These are phyloP conservation scores for Tolypocladium endophyticum DNA, from an alignment of 2,329 filamentous ascomycete genomes.

Conservation along the genomic window DNA sequence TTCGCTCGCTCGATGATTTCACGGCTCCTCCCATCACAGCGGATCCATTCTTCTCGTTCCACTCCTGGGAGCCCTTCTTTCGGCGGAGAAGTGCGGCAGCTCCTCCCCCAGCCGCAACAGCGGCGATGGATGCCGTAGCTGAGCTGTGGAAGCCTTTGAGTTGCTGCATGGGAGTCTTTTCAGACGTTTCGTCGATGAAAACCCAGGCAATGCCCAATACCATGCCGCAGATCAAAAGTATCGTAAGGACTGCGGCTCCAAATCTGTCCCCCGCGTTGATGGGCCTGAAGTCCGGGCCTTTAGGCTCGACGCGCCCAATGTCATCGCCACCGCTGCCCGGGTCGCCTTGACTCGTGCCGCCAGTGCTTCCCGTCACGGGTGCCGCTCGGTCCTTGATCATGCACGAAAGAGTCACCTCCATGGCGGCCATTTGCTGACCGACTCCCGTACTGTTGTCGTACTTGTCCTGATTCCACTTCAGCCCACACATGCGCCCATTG, in stretches of 20 bases:
- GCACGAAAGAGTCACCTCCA: constrained; percentile 54
- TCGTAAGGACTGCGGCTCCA: constrained; percentile 56
- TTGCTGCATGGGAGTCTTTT: constrained; percentile 20
- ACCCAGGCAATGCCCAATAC: constrained; percentile 41
- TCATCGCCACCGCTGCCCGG: constrained; percentile 35
- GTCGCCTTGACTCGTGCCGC: constrained; percentile 45
- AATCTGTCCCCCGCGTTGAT: constrained; percentile 51
- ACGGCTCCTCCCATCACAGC: constrained; percentile 4
- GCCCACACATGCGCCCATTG: constrained; percentile 48
- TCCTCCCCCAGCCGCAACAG: constrained; percentile 12
- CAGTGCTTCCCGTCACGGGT: constrained; percentile 38
- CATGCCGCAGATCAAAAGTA: constrained; percentile 42
- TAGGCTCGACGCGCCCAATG: constrained; percentile 24
- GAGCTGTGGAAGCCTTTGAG: constrained; percentile 14
- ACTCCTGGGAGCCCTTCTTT: constrained; percentile 6
- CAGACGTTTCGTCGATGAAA: constrained; percentile 34
- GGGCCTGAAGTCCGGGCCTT: constrained; percentile 11
- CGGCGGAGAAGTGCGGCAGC: constrained; percentile 9
- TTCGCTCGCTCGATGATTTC: constrained; percentile 8
- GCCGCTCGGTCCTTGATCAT: constrained; percentile 35
- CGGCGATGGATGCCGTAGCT: constrained; percentile 8
- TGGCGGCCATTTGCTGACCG: constrained; percentile 60
- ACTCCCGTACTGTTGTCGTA: constrained; percentile 53
- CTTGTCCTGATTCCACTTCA: constrained; percentile 44
- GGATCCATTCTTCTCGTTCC: constrained; percentile 12